Evolutionary conservation across 2,329 filamentous ascomycete genomes (phyloP).

Genomic region (Rachicladosporium sp.): DNA sequence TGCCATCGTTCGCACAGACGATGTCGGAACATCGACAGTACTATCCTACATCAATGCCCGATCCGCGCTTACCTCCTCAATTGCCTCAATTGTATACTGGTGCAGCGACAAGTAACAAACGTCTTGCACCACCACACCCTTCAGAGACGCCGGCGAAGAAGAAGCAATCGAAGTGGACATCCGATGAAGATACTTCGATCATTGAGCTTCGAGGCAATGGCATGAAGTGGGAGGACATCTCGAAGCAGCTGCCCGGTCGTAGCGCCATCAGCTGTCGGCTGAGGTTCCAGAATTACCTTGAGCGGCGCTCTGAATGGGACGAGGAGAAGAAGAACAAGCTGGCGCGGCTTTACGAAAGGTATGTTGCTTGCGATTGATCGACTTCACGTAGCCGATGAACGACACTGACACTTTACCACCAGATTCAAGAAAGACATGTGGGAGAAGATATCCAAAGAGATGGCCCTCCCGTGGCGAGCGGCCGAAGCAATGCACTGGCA

Average conservation of each 20-base stretch:
- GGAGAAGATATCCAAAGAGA: conserved; percentile 88
- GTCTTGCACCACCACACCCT: conserved; percentile 33
- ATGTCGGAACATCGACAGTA: conserved; percentile 14
- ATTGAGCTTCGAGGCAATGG: conserved; percentile 80
- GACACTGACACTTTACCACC: conserved; percentile 8
- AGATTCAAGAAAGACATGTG: conserved; percentile 99
- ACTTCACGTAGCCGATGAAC: background rate
- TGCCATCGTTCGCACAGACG: conserved; percentile 15
- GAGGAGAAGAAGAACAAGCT: conserved; percentile 97
- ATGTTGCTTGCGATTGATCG: conserved; percentile 24
- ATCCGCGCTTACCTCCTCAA: conserved; percentile 9
- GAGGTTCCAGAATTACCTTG: conserved; percentile 95
- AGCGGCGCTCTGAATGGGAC: conserved; percentile 87
- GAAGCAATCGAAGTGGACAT: conserved; percentile 94
- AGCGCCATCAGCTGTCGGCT: conserved; percentile 89
- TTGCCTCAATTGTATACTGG: conserved; percentile 27
- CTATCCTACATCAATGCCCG: no score
- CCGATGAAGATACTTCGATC: conserved; percentile 84
- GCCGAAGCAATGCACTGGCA: conserved; percentile 99
- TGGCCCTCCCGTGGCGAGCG: conserved; percentile 88
- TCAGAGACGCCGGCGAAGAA: conserved; percentile 67
- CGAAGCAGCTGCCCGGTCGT: conserved; percentile 74
- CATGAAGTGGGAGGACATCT: conserved; percentile 99
- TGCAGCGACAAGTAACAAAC: conserved; percentile 21
- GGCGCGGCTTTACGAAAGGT: conserved; percentile 90